A percentile compares a stretch with the other conserved stretches of the same genome.
Evolutionary conservation across 768 basidiomycete species (phyloP).

Genomic region (Pleurotus ostreatus): DNA sequence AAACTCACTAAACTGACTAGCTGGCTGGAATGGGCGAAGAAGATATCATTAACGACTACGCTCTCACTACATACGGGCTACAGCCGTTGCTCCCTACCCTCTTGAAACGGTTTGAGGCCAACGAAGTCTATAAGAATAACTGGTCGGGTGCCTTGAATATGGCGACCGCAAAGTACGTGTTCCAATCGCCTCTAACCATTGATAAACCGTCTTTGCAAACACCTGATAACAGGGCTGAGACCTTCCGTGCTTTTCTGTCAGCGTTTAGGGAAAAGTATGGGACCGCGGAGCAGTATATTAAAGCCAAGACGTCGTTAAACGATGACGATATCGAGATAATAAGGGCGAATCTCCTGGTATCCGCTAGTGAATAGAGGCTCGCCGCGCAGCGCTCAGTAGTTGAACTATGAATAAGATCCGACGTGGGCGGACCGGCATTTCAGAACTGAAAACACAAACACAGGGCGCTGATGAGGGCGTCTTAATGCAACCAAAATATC

Average conservation of each 20-base stretch:
- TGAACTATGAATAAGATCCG: too few species aligned
- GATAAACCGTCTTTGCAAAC: background rate
- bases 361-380: background rate
- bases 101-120: conserved; percentile 24
- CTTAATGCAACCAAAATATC: too few species aligned
- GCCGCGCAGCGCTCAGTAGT: too few species aligned
- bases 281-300: conserved; percentile 31
- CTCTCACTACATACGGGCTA: conserved; percentile 32
- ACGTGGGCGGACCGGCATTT: too few species aligned
- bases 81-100: conserved; percentile 28
- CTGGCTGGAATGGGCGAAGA: conserved; percentile 35
- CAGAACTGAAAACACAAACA: too few species aligned
- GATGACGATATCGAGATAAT: conserved; percentile 23
- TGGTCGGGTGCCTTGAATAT: conserved; percentile 30
- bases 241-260: conserved; percentile 27
- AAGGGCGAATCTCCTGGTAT: background rate
- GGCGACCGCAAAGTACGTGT: conserved; percentile 27
- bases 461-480: too few species aligned
- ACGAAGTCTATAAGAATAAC: conserved; percentile 27
- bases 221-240: conserved; percentile 25
- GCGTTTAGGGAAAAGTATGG: conserved; percentile 32
- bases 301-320: conserved; percentile 22
- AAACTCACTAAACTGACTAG: conserved; percentile 16
- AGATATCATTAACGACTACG: conserved; percentile 36
- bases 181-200: background rate